phyloP scores from a whole-genome alignment of 441 rosid genomes.

The Daphne laureola region DNA sequence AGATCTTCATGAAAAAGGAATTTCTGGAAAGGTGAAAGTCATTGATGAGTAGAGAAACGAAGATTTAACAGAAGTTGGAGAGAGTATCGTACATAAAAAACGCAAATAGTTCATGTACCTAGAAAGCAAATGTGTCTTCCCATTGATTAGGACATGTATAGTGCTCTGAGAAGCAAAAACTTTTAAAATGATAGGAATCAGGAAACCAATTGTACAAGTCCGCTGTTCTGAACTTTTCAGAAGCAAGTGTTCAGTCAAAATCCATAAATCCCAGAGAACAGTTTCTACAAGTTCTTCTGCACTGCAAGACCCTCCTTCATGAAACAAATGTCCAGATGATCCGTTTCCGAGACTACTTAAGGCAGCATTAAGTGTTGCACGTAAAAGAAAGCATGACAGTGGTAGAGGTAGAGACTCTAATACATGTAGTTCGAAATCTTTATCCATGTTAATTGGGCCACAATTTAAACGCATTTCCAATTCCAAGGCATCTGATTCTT shows the following conservation, averaged over 20 bases:
- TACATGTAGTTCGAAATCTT: slow-evolving; percentile 23
- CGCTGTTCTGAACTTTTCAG: slow-evolving; percentile 65
- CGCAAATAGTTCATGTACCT: slow-evolving; percentile 36
- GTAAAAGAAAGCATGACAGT: slow-evolving; percentile 57
- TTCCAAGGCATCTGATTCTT: slow-evolving; percentile 36
- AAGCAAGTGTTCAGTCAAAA: slow-evolving; percentile 55
- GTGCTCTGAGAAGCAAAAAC: slow-evolving; percentile 36
- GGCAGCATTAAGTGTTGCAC: slow-evolving; percentile 54
- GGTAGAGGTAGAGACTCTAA: slow-evolving; percentile 47
- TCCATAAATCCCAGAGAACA: slow-evolving; percentile 71
- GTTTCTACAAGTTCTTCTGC: slow-evolving; percentile 35
- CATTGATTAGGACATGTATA: slow-evolving; percentile 34
- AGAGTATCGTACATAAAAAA: background rate
- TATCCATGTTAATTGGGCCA: slow-evolving; percentile 21
- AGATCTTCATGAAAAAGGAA: slow-evolving; percentile 50
- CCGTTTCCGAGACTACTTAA: slow-evolving; percentile 29
- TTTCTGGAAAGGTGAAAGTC: slow-evolving; percentile 41
- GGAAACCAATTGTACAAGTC: slow-evolving; percentile 62
- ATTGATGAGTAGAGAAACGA: slow-evolving; percentile 11
- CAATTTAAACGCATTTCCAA: slow-evolving; percentile 29
- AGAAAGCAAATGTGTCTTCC: slow-evolving; percentile 33
- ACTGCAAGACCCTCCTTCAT: slow-evolving; percentile 24
- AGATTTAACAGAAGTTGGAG: background rate
- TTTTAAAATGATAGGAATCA: slow-evolving; percentile 69
- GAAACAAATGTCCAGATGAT: slow-evolving; percentile 17